These are phyloP conservation scores for Daedalea quercina DNA, from an alignment of 768 basidiomycete genomes.

Conservation along the genomic window DNA sequence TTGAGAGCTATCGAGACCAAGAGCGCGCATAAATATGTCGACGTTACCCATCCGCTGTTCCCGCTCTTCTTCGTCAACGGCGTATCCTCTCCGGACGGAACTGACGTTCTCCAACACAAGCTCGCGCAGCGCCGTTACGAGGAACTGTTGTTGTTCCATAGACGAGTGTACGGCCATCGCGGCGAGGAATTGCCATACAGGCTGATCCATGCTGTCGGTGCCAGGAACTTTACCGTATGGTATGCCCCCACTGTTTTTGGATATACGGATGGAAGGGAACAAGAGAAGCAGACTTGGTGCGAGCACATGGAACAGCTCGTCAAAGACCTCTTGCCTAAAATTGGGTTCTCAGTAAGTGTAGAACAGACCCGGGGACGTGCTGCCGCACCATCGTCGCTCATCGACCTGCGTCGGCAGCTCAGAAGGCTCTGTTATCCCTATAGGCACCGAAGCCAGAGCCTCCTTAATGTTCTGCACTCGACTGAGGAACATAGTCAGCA, in stretches of 20 bases:
- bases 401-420: conserved; percentile 68
- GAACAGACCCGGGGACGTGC: neutral
- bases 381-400: conserved; percentile 58
- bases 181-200: conserved; percentile 93
- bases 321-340: conserved; percentile 79
- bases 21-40: conserved; percentile 81
- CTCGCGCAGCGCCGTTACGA: conserved; percentile 83
- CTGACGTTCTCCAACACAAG: conserved; percentile 90
- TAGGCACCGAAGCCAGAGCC: conserved; percentile 36
- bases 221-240: conserved; percentile 29
- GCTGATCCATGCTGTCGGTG: conserved; percentile 73
- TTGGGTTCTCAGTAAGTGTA: conserved; percentile 6
- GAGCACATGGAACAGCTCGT: conserved; percentile 78
- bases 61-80: conserved; percentile 63
- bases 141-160: conserved; percentile 79
- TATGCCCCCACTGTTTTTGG: conserved; percentile 33
- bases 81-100: conserved; percentile 71
- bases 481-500: conserved; percentile 86
- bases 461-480: conserved; percentile 92
- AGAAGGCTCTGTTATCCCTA: conserved; percentile 30
- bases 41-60: conserved; percentile 84
- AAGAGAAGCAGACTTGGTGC: conserved; percentile 69
- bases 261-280: conserved; percentile 85
- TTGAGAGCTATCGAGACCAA: conserved; percentile 69
- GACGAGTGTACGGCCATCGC: conserved; percentile 81